A percentile compares a stretch with the other conserved stretches of the same genome.
Conservation (phyloP, 306 rosid genomes). For the Sicyos baderoa region DNA sequence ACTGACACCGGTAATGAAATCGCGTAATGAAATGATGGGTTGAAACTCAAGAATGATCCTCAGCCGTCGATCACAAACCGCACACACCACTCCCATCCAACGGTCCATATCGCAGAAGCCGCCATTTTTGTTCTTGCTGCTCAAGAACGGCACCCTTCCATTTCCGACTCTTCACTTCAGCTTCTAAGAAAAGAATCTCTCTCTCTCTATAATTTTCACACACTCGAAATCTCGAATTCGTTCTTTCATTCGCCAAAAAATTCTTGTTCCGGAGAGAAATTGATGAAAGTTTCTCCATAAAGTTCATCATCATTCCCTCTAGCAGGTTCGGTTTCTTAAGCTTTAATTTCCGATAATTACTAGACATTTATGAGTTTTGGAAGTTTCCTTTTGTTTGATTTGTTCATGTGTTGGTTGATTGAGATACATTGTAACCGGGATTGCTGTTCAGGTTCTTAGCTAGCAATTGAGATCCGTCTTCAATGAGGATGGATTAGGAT, state of each 20-base stretch:
- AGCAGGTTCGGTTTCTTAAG: not conserved
- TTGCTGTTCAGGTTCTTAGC: not conserved
- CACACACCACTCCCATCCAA: slow-evolving; percentile 7
- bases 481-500: not conserved
- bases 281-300: not conserved
- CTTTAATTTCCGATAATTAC: slow-evolving; percentile 2
- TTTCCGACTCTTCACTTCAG: not conserved
- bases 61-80: slow-evolving; percentile 9
- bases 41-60: not conserved
- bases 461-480: slow-evolving; percentile 4
- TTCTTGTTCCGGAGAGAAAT: not conserved
- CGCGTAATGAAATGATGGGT: slow-evolving; percentile 4
- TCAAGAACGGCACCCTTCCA: not conserved
- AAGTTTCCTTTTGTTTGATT: not conserved
- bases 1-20: not conserved
- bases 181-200: slow-evolving; percentile 11
- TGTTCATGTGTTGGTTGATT: not conserved
- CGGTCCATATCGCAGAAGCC: not conserved
- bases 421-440: not conserved
- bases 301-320: not conserved
- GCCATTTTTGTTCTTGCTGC: slow-evolving; percentile 17
- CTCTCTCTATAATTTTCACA: slow-evolving; percentile 8
- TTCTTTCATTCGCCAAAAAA: not conserved
- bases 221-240: not conserved
- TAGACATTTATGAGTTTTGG: too few relatives aligned